phyloP scores from a whole-genome alignment of 1,139 yeast species.

The Kurtzmaniella natalensis region DNA sequence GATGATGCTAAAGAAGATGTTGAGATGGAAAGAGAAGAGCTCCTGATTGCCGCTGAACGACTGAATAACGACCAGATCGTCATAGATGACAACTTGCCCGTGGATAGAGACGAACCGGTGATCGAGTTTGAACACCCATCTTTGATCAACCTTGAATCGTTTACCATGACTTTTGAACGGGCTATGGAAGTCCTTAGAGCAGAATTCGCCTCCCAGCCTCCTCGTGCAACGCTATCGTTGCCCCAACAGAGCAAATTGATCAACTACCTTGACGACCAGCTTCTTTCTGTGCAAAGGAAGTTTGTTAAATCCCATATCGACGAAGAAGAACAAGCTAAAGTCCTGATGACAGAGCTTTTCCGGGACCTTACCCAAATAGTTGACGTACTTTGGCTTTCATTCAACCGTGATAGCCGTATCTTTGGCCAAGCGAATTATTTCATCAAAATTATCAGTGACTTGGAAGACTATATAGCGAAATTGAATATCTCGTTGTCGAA shows the following conservation, averaged over 20 bases:
- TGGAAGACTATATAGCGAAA: conserved; percentile 55
- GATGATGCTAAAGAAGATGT: too few relatives aligned
- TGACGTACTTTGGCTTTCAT: conserved; percentile 58
- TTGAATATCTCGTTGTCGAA: conserved; percentile 12
- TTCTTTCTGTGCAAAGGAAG: conserved; percentile 56
- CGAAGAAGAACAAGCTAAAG: conserved; percentile 14
- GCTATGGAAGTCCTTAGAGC: conserved; percentile 16
- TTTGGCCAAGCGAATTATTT: conserved; percentile 62
- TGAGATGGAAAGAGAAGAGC: conserved; percentile 14
- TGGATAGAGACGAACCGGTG: conserved; percentile 12
- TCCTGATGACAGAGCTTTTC: conserved; percentile 37
- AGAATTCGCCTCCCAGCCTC: conserved; percentile 9
- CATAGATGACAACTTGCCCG: conserved; percentile 4
- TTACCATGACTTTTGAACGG: conserved; percentile 28
- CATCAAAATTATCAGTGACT: conserved; percentile 59
- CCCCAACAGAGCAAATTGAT: conserved; percentile 59
- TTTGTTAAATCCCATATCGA: conserved; percentile 60
- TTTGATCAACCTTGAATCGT: conserved; percentile 12
- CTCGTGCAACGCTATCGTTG: conserved; percentile 4
- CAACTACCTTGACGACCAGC: conserved; percentile 54
- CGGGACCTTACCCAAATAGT: conserved; percentile 42
- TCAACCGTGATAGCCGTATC: conserved; percentile 18
- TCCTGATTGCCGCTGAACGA: conserved; percentile 14
- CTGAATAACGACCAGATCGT: conserved; percentile 1
- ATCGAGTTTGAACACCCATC: conserved; percentile 11